Evolutionary conservation across 2,329 filamentous ascomycete species (phyloP), one percentile per base, ranked within the genome.

Genomic region (Parastagonospora nodorum): DNA sequence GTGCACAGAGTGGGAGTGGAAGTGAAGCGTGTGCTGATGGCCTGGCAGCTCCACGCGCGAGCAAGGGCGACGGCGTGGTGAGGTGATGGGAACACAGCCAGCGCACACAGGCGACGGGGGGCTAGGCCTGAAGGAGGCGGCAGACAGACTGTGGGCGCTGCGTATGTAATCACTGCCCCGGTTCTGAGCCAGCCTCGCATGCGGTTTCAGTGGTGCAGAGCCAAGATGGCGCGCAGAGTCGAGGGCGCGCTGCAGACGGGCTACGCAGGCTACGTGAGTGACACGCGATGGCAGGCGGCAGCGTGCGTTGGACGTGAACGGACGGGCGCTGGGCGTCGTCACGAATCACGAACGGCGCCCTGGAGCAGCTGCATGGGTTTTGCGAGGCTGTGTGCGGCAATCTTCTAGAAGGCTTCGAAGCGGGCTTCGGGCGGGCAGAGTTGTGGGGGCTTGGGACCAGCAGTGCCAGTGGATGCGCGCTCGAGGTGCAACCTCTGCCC

Each of bases 321-420:
- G 19, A 31, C 19, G 19, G 19, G 19, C 19, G 19, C 19, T 24
- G 19, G 19, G 19, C 19, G 19, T 24, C 19, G 19, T 24, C 19
- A n/a, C 3, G 30, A 3, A n/a, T 32, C 19, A n/a, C 3, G 30
- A 3, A n/a, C 8, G 30, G 30, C 30, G n/a, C 30, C 3, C 10
- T 4, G 30, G 10, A 32, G 30, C 30, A 2, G 10, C 30, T 32
- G 10, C 30, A 32, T 45, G 45, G 35, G 19, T 16, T 14, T 24
- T 53, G 50, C 45, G 49, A 52, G 49, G 45, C 35, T 46, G n/a
- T 44, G 35, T 42, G 39, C 49, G 39, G 33, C 27, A 55, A 48
- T 49, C 55, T 60, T 60, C 55, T 43, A 51, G 57, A 58, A 60
- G 55, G 45, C 51, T 51, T 60, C 55, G 47, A 50, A 38, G 19